Evolutionary conservation across 495 filamentous ascomycete species (phyloP).

Genomic region (Penicillium longicatenatum): DNA sequence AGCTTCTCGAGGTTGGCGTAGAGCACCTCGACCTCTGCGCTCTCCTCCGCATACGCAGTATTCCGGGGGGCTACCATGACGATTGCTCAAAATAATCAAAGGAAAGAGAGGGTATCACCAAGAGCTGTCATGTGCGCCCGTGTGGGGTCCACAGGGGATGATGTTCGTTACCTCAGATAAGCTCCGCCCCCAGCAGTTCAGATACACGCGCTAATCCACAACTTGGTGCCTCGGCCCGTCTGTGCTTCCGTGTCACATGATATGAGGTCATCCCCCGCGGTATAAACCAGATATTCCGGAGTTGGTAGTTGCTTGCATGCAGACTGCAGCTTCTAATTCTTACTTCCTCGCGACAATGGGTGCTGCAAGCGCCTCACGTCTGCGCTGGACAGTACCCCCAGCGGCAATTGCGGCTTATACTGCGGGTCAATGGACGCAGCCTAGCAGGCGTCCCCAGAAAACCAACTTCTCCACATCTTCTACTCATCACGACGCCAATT

Average conservation of each 20-base stretch:
- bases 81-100: constrained; percentile 17
- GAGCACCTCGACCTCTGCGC: constrained; percentile 70
- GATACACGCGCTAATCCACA: constrained; percentile 28
- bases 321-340: constrained; percentile 57
- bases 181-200: constrained; percentile 13
- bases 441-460: constrained; percentile 26
- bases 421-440: constrained; percentile 29
- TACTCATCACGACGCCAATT: constrained; percentile 16
- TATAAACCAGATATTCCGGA: not conserved
- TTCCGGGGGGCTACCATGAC: constrained; percentile 55
- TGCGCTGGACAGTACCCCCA: constrained; percentile 44
- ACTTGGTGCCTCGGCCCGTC: constrained; percentile 23
- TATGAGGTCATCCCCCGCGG: constrained; percentile 30
- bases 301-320: constrained; percentile 26
- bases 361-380: constrained; percentile 30
- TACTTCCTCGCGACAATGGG: constrained; percentile 43
- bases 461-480: constrained; percentile 28
- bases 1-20: constrained; percentile 68
- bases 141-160: constrained; percentile 22
- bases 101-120: constrained; percentile 18
- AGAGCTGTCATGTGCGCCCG: constrained; percentile 32
- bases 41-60: constrained; percentile 66
- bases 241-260: constrained; percentile 24
- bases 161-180: constrained; percentile 22
- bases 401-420: constrained; percentile 38